Base-by-base conservation (phyloP, 2,329 filamentous ascomycete species). In the Stagonosporopsis rhizophila region DNA sequence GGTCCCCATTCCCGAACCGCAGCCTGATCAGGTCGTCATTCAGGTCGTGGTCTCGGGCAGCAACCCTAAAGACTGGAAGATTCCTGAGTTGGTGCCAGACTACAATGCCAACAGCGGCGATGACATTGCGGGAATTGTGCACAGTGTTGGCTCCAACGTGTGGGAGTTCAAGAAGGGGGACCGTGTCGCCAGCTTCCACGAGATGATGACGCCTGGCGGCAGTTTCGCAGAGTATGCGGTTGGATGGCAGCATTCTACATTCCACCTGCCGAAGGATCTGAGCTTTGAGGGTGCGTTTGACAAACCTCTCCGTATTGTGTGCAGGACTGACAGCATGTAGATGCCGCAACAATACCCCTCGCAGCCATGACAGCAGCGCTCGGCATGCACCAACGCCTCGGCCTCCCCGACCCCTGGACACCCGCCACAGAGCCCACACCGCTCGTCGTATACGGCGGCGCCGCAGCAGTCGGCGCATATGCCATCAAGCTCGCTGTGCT, bases 151-250 rank as follows among this genome's bases (percentile, higher is more conserved):
- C 19, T 67, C 76, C 37, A 77, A 82, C 34, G 85, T 87, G 2
- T 80, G 72, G 52, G 85, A 86, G 62, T 87, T 87, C 78, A 81
- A 81, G 58, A 74, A 75, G 0, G 85, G 84, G 28, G 84, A 87
- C 69, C 80, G 83, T 15, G 84, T 87, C 1, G 81, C 82, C 8
- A 82, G 81, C 3, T 85, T 85, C 74, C 80, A 82, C 59, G 75
- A 84, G 59, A 86, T 88, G 79, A 62, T 72, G 39, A 73, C 75
- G 0, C 76, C 80, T 0, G 68, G 79, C 32, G 87, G 87, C 2
- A 80, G 78, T 7, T 89, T 82, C 58, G 87, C 86, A 3, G 85
- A 88, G 65, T 89, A 88, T 61, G 83, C 85, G 2, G 72, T 88
- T 11, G 81, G 82, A 0, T 82, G 78, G 72, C 78, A 80, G 30